These are phyloP conservation scores for Lotmaria passim DNA, from an alignment of 208 protist species.

Conservation along the genomic window DNA sequence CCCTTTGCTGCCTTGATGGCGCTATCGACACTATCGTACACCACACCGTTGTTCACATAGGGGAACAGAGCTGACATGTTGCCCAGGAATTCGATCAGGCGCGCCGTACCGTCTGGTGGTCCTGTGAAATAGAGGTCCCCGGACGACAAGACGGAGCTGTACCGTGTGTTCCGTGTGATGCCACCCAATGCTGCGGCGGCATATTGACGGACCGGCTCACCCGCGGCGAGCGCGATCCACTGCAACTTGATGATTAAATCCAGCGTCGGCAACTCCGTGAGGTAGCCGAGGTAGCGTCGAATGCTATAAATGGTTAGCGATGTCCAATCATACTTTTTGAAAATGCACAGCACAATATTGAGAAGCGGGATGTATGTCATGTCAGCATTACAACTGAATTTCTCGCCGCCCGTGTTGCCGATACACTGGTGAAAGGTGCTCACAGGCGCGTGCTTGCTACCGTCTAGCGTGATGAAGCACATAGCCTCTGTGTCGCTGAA, in stretches of 20 bases:
- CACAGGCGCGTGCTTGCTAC: not conserved
- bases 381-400: slow-evolving; percentile 4
- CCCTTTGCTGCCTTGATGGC: not conserved
- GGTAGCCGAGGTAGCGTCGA: slow-evolving; percentile 8
- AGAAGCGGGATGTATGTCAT: slow-evolving; percentile 6
- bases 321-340: not conserved
- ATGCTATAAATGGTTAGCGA: not conserved
- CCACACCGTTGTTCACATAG: slow-evolving; percentile 36
- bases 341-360: not conserved
- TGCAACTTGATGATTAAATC: slow-evolving; percentile 53
- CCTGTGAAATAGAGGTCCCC: slow-evolving; percentile 66
- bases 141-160: slow-evolving; percentile 42
- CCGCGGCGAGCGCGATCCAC: slow-evolving; percentile 45
- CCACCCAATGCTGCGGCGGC: slow-evolving; percentile 10
- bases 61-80: slow-evolving; percentile 31
- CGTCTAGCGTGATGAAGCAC: not conserved
- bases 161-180: slow-evolving; percentile 39
- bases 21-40: slow-evolving; percentile 9
- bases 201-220: not conserved
- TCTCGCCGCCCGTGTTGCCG: not conserved
- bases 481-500: not conserved
- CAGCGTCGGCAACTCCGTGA: slow-evolving; percentile 37
- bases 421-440: not conserved
- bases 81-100: slow-evolving; percentile 36
- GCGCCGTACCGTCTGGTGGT: slow-evolving; percentile 20